These are phyloP conservation scores for Axilococcus clingmanii DNA, from an alignment of 139 green algal genomes.

Conservation along the genomic window DNA sequence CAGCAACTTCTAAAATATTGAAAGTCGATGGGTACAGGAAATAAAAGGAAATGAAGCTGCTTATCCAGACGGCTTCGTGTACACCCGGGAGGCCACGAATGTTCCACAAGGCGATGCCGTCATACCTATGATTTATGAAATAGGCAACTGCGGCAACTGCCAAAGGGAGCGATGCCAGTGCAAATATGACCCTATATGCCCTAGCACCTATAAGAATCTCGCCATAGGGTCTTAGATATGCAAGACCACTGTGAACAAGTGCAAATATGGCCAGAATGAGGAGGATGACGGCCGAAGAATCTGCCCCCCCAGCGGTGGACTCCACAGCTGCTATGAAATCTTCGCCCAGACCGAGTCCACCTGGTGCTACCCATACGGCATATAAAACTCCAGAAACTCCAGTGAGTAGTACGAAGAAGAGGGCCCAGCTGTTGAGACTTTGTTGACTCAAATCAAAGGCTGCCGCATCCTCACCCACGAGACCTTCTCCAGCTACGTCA, in stretches of 20 bases:
- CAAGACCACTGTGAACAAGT: constrained; percentile 77
- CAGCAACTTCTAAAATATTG: constrained; percentile 94
- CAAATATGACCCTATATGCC: constrained; percentile 91
- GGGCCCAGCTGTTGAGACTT: constrained; percentile 58
- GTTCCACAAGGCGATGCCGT: constrained; percentile 75
- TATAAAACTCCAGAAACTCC: constrained; percentile 73
- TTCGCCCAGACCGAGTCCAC: constrained; percentile 46
- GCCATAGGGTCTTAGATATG: constrained; percentile 65
- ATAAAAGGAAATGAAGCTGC: constrained; percentile 95
- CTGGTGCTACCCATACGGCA: constrained; percentile 68
- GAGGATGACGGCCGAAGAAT: constrained; percentile 59
- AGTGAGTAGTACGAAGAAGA: constrained; percentile 69
- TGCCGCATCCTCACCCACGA: constrained; percentile 81
- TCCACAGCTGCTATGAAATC: constrained; percentile 54
- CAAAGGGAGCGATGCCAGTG: constrained; percentile 72
- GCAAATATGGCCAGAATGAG: constrained; percentile 84
- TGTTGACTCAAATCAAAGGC: constrained; percentile 69
- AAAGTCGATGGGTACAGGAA: constrained; percentile 99
- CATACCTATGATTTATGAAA: constrained; percentile 97
- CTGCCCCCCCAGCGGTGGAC: constrained; percentile 15
- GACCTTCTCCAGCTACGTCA: not conserved
- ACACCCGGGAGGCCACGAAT: constrained; percentile 61
- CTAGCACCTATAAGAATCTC: constrained; percentile 78
- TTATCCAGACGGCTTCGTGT: constrained; percentile 72
- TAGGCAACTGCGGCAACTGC: constrained; percentile 81